Evolutionary conservation across 257 asterid species (phyloP).

Genomic region (Solanum peruvianum): DNA sequence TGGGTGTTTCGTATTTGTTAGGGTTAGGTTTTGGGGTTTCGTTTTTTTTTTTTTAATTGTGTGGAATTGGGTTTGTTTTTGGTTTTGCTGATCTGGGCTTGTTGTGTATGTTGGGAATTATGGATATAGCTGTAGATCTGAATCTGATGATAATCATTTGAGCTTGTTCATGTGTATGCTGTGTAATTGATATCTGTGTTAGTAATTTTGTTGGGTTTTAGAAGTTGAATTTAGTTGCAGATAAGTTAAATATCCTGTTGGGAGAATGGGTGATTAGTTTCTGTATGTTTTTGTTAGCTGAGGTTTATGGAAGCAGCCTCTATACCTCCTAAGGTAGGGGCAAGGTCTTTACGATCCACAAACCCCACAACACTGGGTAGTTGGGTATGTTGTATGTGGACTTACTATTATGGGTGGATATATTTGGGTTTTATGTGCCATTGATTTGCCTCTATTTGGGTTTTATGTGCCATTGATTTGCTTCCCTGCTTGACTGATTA

Average conservation of each 20-base stretch:
- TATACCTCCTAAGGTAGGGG: neutral
- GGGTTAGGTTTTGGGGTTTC: neutral
- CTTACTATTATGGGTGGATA: neutral
- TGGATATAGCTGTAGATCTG: slow-evolving; percentile 2
- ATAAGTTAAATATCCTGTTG: neutral
- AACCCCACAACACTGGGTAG: neutral
- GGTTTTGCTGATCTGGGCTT: neutral
- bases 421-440: neutral
- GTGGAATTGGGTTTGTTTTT: neutral
- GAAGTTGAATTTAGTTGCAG: neutral
- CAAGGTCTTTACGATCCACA: neutral
- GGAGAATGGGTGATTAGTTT: neutral
- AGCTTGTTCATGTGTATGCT: neutral
- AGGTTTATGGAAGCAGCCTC: neutral
- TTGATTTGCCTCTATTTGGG: too few relatives aligned
- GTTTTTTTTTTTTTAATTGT: neutral
- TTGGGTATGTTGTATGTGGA: neutral
- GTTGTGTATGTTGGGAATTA: neutral
- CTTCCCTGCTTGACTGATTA: neutral
- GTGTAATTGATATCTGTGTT: neutral
- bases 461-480: neutral
- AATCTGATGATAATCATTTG: neutral
- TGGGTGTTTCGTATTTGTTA: neutral
- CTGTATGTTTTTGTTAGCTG: neutral
- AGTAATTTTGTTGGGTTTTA: neutral